Evolutionary conservation across 169 alveolate genomes (phyloP).

Genomic region (Toxoplasma gondii): DNA sequence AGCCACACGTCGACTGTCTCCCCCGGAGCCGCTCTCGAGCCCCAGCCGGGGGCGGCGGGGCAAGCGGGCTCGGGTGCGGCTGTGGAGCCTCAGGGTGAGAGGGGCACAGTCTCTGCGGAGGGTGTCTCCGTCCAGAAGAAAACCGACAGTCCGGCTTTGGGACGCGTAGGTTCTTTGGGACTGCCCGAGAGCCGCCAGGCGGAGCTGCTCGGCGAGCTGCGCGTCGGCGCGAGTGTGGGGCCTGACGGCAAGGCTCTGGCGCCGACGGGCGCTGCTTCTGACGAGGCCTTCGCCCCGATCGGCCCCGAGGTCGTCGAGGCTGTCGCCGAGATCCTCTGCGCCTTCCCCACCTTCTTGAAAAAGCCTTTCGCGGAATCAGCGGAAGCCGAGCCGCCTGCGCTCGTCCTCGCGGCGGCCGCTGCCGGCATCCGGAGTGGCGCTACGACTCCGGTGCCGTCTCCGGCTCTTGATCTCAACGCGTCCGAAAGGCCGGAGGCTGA

Average conservation of each 20-base stretch:
- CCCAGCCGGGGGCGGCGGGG: too few species aligned
- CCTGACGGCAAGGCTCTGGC: neutral
- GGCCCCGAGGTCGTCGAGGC: constrained; percentile 22
- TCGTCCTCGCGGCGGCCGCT: neutral
- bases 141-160: neutral
- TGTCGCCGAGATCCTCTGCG: constrained; percentile 8
- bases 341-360: neutral
- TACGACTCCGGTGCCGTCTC: neutral
- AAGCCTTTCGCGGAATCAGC: neutral
- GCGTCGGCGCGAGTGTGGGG: neutral
- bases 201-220: constrained; percentile 1
- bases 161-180: neutral
- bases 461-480: neutral
- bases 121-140: neutral
- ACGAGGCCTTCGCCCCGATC: neutral
- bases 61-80: neutral
- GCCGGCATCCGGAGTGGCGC: neutral
- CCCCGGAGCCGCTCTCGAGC: too few species aligned
- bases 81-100: neutral
- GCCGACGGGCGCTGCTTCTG: neutral
- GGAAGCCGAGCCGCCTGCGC: neutral
- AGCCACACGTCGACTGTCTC: too few species aligned
- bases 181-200: neutral
- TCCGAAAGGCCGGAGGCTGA: neutral
- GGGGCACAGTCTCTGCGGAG: neutral